Percentiles rank a stretch among this genome's conserved stretches.
phyloP scores from a whole-genome alignment of 2,329 filamentous ascomycete genomes.

The Hypoxylon sp. region DNA sequence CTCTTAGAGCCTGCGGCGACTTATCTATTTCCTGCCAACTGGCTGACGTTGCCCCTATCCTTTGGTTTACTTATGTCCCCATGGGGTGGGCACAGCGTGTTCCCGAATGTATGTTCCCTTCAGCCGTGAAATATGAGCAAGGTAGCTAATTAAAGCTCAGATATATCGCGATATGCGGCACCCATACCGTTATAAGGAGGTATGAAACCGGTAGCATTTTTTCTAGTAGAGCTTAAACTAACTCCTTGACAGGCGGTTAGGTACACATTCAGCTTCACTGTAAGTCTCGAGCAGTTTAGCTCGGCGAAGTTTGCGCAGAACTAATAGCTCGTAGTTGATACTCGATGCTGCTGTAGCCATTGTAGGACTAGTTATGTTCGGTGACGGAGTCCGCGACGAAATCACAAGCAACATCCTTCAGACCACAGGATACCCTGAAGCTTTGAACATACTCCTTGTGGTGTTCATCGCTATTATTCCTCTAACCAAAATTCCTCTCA shows the following conservation, averaged over 20 bases:
- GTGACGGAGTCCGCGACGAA: conserved; percentile 86
- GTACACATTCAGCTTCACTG: conserved; percentile 86
- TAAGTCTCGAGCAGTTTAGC: conserved; percentile 56
- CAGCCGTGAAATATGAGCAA: neutral
- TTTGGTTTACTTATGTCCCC: conserved; percentile 90
- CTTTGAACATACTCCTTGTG: conserved; percentile 82
- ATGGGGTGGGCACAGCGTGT: conserved; percentile 75
- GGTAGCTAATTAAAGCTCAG: conserved; percentile 50
- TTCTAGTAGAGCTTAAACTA: conserved; percentile 20
- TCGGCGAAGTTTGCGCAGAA: neutral
- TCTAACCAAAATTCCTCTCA: conserved; percentile 93
- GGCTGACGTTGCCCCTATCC: conserved; percentile 86
- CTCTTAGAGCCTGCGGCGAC: conserved; percentile 83
- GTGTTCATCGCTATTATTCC: conserved; percentile 93
- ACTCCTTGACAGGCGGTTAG: conserved; percentile 71
- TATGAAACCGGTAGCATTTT: conserved; percentile 19
- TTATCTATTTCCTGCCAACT: conserved; percentile 85
- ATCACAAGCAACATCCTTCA: conserved; percentile 90
- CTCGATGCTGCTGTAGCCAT: conserved; percentile 86
- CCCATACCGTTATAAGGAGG: conserved; percentile 78
- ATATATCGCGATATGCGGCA: conserved; percentile 76
- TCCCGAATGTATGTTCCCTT: conserved; percentile 74
- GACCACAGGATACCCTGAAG: conserved; percentile 78
- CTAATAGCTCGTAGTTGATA: conserved; percentile 67
- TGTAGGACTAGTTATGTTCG: conserved; percentile 93